phyloP scores from a whole-genome alignment of 805 yeast genomes.

The Metschnikowia chrysomelidarum region DNA sequence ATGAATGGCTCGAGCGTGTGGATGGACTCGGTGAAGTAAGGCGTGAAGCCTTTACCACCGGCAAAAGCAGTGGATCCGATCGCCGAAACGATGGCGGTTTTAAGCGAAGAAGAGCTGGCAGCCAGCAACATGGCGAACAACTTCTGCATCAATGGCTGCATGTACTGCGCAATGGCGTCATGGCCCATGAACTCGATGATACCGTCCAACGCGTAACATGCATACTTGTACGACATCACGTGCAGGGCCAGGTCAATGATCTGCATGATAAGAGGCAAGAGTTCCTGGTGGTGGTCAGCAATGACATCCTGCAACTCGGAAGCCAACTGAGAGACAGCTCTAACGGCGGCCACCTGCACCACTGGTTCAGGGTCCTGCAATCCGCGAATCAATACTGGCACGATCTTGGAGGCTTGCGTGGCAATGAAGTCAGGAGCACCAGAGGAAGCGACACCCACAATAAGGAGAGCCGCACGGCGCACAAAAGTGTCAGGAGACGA shows the following conservation, averaged over 20 bases:
- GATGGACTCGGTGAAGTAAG: slow-evolving; percentile 81
- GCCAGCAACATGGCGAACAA: slow-evolving; percentile 78
- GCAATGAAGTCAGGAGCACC: slow-evolving; percentile 95
- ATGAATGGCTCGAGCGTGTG: slow-evolving; percentile 80
- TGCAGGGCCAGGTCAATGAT: slow-evolving; percentile 85
- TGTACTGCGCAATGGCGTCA: slow-evolving; percentile 76
- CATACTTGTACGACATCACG: slow-evolving; percentile 82
- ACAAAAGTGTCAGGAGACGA: slow-evolving; percentile 66
- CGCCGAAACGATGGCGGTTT: slow-evolving; percentile 84
- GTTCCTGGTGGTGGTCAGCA: slow-evolving; percentile 77
- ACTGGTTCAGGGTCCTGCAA: slow-evolving; percentile 69
- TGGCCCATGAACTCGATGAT: slow-evolving; percentile 87
- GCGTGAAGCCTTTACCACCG: slow-evolving; percentile 81
- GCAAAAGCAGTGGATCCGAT: slow-evolving; percentile 97
- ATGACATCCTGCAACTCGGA: slow-evolving; percentile 81
- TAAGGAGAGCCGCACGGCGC: slow-evolving; percentile 82
- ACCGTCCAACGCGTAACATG: slow-evolving; percentile 89
- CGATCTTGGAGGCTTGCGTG: slow-evolving; percentile 67
- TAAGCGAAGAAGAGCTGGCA: slow-evolving; percentile 71
- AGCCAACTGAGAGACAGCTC: slow-evolving; percentile 74
- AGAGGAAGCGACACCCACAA: slow-evolving; percentile 77
- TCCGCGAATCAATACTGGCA: slow-evolving; percentile 72
- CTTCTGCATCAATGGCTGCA: slow-evolving; percentile 88
- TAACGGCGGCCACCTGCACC: slow-evolving; percentile 84
- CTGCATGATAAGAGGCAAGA: slow-evolving; percentile 81